Evolutionary conservation across 2,329 filamentous ascomycete genomes (phyloP).

Genomic region (Colletotrichum tamarilloi): DNA sequence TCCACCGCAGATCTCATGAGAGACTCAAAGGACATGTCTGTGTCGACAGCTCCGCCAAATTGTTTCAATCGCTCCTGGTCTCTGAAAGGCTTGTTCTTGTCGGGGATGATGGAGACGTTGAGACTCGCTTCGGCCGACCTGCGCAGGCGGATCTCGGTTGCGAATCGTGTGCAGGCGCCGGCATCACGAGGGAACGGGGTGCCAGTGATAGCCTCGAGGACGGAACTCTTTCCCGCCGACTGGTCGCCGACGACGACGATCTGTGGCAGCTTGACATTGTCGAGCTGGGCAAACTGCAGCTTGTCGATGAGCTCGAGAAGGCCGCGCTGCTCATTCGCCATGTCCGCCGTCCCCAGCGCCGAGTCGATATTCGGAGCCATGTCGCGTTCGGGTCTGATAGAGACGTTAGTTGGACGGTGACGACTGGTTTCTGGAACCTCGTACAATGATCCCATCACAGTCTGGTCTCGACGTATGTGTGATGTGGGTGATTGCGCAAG

Average conservation of each 20-base stretch:
- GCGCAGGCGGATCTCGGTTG: constrained; percentile 69
- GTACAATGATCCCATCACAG: constrained; percentile 35
- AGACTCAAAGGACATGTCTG: constrained; percentile 58
- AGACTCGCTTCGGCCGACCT: constrained; percentile 56
- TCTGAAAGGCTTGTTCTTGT: constrained; percentile 56
- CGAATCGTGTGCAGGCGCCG: constrained; percentile 70
- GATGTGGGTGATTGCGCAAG: neutral
- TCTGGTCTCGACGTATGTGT: neutral
- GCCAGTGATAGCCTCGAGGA: constrained; percentile 72
- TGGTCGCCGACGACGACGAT: constrained; percentile 74
- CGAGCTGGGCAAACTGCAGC: constrained; percentile 63
- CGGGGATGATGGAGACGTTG: constrained; percentile 66
- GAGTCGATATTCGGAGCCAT: constrained; percentile 58
- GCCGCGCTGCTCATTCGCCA: constrained; percentile 65
- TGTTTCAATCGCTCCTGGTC: constrained; percentile 60
- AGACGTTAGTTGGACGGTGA: constrained; percentile 31
- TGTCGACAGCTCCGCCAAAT: constrained; percentile 59
- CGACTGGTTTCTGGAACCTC: constrained; percentile 25
- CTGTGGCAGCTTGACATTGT: constrained; percentile 67
- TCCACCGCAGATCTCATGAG: constrained; percentile 63
- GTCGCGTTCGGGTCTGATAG: constrained; percentile 29
- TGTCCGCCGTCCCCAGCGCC: constrained; percentile 60
- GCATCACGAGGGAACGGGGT: constrained; percentile 70
- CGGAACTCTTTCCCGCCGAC: constrained; percentile 72
- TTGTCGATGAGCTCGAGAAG: constrained; percentile 69